phyloP scores from a whole-genome alignment of 78 protist species.

The Goniomonas avonlea region DNA sequence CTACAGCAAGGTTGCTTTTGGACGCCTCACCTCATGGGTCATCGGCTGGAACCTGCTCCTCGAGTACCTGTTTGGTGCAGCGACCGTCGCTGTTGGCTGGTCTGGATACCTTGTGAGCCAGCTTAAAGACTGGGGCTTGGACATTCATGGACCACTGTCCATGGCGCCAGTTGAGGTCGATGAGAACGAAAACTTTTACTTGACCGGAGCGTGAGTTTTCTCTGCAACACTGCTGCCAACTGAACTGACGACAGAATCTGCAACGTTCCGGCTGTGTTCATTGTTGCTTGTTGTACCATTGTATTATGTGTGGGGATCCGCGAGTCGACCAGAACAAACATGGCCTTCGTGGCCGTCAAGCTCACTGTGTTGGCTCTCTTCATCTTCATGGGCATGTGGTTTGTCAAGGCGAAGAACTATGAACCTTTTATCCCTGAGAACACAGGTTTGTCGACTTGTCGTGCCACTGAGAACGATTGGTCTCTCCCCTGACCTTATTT shows the following conservation, averaged over 20 bases:
- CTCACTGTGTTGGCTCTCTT: slow-evolving; percentile 38
- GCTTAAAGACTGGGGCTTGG: neutral
- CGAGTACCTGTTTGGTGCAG: neutral
- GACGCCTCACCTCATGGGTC: slow-evolving; percentile 53
- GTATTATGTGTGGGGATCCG: slow-evolving; percentile 47
- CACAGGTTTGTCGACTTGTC: slow-evolving; percentile 20
- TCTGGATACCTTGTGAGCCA: neutral
- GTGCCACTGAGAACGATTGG: neutral
- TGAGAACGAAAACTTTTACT: neutral
- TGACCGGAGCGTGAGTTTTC: neutral
- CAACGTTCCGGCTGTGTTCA: neutral
- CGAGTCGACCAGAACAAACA: slow-evolving; percentile 38
- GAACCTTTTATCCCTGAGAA: slow-evolving; percentile 46
- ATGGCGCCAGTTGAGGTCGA: neutral
- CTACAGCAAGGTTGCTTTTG: slow-evolving; percentile 48
- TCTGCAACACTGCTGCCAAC: neutral
- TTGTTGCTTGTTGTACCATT: neutral
- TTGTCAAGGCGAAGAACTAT: slow-evolving; percentile 34
- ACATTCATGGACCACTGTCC: neutral
- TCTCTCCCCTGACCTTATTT: no score
- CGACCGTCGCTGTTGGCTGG: slow-evolving; percentile 15
- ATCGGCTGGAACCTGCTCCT: neutral
- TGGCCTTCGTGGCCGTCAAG: slow-evolving; percentile 34
- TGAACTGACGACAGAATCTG: neutral
- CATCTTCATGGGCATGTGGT: slow-evolving; percentile 36